Base-by-base conservation (phyloP, 441 rosid species). In the Populus tomentosa region DNA sequence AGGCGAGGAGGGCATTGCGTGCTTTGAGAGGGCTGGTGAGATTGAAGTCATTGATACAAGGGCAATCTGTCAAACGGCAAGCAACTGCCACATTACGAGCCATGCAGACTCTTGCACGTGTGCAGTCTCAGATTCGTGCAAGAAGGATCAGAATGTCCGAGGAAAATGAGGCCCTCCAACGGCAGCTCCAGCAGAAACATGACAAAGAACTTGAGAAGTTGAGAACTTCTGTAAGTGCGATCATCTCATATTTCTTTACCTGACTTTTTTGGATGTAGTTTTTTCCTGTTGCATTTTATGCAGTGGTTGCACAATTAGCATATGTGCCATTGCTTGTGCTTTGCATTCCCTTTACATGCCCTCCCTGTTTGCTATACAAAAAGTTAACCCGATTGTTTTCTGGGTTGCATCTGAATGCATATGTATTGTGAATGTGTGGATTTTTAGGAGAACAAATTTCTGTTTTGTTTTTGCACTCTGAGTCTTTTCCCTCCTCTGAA, bases 21-120 rank as follows among this genome's bases (percentile, higher is more conserved):
- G 99, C 97, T 62, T 84, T 95, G 82, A 88, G 90, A 87, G 97
- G 99, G 9, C 81, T 94, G 81, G 97, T 88, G 78, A 90, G 98
- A 83, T 83, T 95, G 87, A 95, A 87, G 85, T 82, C 89, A 36
- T 73, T 94, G 85, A 85, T 91, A 67, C 91, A 86, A 73, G 93
- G 97, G 23, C 91, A 91, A 72, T 75, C 90, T 32, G 98, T 95
- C 56, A 90, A 85, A 84, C 87, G 91, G 56, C 99, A 95, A 90
- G 89, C 98, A 3, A 82, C 87, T 38, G 80, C 91, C 14, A 91
- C 97, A 8, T 78, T 95, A 77, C 85, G 84, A 74, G 90, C 92
- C 83, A 95, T 95, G 99, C 98, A 94, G 89, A 90, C 93, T 59
- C 91, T 95, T 74, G 92, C 97, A 73, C 91, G 89, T 50, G 78